phyloP scores from a whole-genome alignment of 225 moss, liverwort and hornwort genomes.

The Lunularia cruciata region DNA sequence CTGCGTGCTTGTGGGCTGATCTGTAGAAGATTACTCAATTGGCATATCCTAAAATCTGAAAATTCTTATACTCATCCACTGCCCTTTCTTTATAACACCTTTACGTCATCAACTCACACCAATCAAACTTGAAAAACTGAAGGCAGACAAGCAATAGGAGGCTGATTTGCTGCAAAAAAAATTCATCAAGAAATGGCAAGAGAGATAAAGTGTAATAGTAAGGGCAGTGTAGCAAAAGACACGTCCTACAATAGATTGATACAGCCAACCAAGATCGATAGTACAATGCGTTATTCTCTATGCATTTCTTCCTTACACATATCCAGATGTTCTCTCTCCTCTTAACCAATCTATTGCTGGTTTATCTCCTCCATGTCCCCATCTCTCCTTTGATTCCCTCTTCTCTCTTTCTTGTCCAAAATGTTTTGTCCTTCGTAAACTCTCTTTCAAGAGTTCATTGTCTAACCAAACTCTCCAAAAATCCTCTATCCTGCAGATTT shows the following conservation, averaged over 20 bases:
- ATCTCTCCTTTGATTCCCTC: not conserved
- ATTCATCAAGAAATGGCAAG: no score
- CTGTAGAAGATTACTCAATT: not conserved
- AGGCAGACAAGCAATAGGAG: not conserved
- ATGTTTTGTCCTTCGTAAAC: no score
- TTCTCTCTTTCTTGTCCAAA: no score
- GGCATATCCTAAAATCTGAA: not conserved
- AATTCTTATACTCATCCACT: not conserved
- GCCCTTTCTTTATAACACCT: not conserved
- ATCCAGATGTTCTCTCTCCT: not conserved
- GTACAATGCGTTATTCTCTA: not conserved
- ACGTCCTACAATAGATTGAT: not conserved
- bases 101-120: not conserved
- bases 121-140: not conserved
- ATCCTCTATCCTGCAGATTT: no score
- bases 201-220: not conserved
- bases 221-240: not conserved
- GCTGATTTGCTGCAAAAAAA: not conserved
- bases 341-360: not conserved
- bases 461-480: no score
- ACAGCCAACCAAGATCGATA: constrained; percentile 12
- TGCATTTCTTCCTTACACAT: not conserved
- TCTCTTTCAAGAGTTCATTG: no score
- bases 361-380: not conserved
- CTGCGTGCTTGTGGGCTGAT: not conserved